These are phyloP conservation scores for Phytophthora parvispora DNA, from an alignment of 352 stramenopile genomes.

Conservation along the genomic window DNA sequence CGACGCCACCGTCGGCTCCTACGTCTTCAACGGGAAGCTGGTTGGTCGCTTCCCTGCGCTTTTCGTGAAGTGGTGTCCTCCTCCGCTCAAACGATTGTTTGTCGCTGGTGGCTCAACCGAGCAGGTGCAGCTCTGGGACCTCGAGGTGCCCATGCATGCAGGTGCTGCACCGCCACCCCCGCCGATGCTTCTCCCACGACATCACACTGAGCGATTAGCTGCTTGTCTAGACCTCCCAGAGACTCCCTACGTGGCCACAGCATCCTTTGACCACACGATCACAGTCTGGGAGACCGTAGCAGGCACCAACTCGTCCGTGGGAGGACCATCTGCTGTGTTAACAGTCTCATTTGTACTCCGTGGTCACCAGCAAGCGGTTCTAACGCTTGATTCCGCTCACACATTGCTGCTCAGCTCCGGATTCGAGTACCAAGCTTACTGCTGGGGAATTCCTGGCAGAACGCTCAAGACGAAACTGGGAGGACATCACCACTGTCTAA, in stretches of 20 bases:
- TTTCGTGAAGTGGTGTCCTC: constrained; percentile 65
- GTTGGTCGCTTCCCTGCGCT: constrained; percentile 57
- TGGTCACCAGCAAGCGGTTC: constrained; percentile 72
- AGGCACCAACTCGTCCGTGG: constrained; percentile 19
- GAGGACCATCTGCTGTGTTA: constrained; percentile 35
- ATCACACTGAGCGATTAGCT: constrained; percentile 60
- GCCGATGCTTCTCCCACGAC: constrained; percentile 36
- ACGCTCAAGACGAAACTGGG: constrained; percentile 61
- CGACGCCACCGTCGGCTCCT: constrained; percentile 64
- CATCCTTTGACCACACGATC: constrained; percentile 84
- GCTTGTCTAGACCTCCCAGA: constrained; percentile 64
- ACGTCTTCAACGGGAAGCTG: constrained; percentile 75
- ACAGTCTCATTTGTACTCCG: constrained; percentile 67
- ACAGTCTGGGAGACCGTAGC: constrained; percentile 73
- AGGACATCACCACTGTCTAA: constrained; percentile 76
- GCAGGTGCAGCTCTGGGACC: constrained; percentile 71
- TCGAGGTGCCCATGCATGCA: constrained; percentile 54
- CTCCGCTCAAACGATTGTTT: constrained; percentile 56
- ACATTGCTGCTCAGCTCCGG: constrained; percentile 74
- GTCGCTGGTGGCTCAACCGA: constrained; percentile 48
- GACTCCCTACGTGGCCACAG: constrained; percentile 73
- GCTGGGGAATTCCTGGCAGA: constrained; percentile 70
- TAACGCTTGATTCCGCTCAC: constrained; percentile 69
- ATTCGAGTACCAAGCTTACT: constrained; percentile 88
- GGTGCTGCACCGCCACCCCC: constrained; percentile 35